These are phyloP conservation scores for Ogataea zsoltii DNA, from an alignment of 805 yeast genomes.

Conservation along the genomic window DNA sequence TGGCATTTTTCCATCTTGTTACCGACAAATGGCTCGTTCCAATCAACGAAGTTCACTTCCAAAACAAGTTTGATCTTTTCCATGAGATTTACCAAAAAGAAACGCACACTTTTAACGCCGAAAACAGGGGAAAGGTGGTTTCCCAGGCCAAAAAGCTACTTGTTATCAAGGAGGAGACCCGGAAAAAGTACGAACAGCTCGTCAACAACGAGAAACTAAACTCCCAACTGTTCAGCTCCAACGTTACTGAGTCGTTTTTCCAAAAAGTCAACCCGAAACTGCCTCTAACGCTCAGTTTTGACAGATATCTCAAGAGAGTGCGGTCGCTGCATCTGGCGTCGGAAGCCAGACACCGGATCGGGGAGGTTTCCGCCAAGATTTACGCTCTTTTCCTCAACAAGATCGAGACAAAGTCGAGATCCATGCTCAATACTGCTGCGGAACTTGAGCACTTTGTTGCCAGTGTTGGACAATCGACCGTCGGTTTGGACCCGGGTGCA, in stretches of 20 bases:
- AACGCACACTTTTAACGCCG: constrained; percentile 33
- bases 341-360: constrained; percentile 67
- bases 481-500: constrained; percentile 34
- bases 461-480: constrained; percentile 33
- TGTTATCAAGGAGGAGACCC: constrained; percentile 63
- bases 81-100: constrained; percentile 41
- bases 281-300: constrained; percentile 61
- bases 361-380: constrained; percentile 63
- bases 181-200: constrained; percentile 27
- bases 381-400: constrained; percentile 57
- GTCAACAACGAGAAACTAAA: constrained; percentile 14
- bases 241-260: constrained; percentile 13
- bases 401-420: constrained; percentile 59
- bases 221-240: constrained; percentile 11
- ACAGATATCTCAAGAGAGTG: constrained; percentile 64
- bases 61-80: constrained; percentile 33
- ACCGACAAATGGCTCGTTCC: constrained; percentile 53
- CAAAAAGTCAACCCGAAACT: constrained; percentile 49
- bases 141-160: constrained; percentile 58
- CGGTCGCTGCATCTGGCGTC: constrained; percentile 65
- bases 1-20: constrained; percentile 45
- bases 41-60: constrained; percentile 36
- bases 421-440: constrained; percentile 20
- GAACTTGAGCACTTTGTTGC: constrained; percentile 31
- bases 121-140: constrained; percentile 29